Base-by-base conservation (phyloP, 345 rosid genomes). In the Populus deltoides region DNA sequence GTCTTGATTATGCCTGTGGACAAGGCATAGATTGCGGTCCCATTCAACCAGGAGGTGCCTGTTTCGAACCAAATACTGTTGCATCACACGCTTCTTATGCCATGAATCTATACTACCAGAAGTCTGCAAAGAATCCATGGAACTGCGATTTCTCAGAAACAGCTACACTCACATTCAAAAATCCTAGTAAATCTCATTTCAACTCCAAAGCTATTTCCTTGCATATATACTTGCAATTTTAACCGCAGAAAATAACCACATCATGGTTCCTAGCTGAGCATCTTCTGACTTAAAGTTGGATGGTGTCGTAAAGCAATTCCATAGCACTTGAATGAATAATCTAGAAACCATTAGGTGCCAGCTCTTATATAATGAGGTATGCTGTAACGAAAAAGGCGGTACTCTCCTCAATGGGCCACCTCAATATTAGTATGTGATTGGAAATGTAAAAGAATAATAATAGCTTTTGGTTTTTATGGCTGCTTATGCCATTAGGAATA, bases 131-230 rank as follows among this genome's bases (percentile, higher is more conserved):
- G 65, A 85, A 83, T 66, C 76, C 92, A 24, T 79, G 82, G 85
- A 79, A 86, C 70, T 95, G 99, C 8, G 98, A 93, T 81, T 93
- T 95, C 17, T 94, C 97, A 55, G 91, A 94, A 79, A 92, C 98
- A 13, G 97, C 98, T 25, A 35, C 79, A 7, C 78, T 92, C 47
- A 87, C 91, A 18, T 93, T 84, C 55, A 36, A 75, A 35, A 86
- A 95, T 75, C 98, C 99, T 0, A 95, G 99, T 95, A 90, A 86
- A 49, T 45, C 38, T 8, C 68, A 22, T 33, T 77, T 72, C 18
- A 9, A 17, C 78, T 70, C 51, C 66, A 45, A 15, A 66, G 69
- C 69, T 69, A 27, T 22, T 79, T 15, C 24, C 39, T 24, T 22
- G 1, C 7, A 16, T 38, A 3, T 10, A 36, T n/a, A 49, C 20